Conservation (phyloP, 371 early-diverging fungal species). For the Coemansia sp. region DNA sequence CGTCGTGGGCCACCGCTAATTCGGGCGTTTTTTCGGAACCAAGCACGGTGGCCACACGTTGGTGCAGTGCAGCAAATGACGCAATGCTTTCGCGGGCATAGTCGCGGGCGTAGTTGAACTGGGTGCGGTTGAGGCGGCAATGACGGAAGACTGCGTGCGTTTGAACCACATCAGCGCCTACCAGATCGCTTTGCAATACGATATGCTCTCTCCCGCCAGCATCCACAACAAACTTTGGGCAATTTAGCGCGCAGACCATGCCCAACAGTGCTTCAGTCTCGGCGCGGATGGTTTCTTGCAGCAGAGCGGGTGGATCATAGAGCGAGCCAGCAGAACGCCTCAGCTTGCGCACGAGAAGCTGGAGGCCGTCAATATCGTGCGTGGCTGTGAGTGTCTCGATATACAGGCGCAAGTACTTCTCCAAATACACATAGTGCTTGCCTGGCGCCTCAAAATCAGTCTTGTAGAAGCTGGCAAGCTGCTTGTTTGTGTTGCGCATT, state of each 20-base stretch:
- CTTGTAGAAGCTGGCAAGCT: conserved; percentile 49
- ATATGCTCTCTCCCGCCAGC: conserved; percentile 30
- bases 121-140: conserved; percentile 34
- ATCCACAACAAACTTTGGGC: conserved; percentile 34
- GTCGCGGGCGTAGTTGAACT: conserved; percentile 41
- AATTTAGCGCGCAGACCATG: conserved; percentile 30
- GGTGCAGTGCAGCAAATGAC: conserved; percentile 14
- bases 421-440: conserved; percentile 45
- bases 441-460: conserved; percentile 45
- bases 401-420: conserved; percentile 41
- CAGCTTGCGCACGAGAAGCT: conserved; percentile 39
- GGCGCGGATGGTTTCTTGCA: conserved; percentile 7
- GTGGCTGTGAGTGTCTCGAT: conserved; percentile 36
- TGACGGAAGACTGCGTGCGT: conserved; percentile 35
- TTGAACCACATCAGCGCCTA: neutral
- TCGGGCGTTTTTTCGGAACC: neutral
- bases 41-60: conserved; percentile 10
- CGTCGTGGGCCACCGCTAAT: neutral
- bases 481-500: conserved; percentile 36
- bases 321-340: conserved; percentile 31
- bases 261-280: conserved; percentile 16
- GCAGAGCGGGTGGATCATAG: conserved; percentile 9
- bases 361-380: conserved; percentile 27
- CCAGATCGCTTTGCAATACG: conserved; percentile 19
- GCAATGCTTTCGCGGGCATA: conserved; percentile 38